Evolutionary conservation across 352 stramenopile genomes (phyloP).

Genomic region (Peronospora destructor): DNA sequence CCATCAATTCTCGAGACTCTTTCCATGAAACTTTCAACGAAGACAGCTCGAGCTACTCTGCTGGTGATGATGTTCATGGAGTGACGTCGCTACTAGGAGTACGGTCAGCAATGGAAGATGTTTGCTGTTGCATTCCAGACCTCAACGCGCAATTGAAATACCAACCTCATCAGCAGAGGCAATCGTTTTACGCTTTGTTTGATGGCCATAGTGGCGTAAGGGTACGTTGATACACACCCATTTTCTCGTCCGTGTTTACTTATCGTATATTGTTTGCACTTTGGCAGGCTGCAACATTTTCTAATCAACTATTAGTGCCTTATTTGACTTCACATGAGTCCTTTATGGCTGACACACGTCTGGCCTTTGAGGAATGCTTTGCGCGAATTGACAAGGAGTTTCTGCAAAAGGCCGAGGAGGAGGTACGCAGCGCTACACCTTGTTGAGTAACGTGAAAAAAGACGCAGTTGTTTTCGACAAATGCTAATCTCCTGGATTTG

Average conservation of each 20-base stretch:
- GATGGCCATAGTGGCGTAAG: conserved; percentile 76
- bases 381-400: conserved; percentile 74
- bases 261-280: not conserved
- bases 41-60: conserved; percentile 62
- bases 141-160: conserved; percentile 46
- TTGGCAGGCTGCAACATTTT: conserved; percentile 62
- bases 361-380: conserved; percentile 74
- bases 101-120: conserved; percentile 69
- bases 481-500: conserved; percentile 5
- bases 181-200: conserved; percentile 79
- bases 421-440: conserved; percentile 28
- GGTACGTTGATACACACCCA: conserved; percentile 29
- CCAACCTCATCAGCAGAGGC: conserved; percentile 35
- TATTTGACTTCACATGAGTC: conserved; percentile 69
- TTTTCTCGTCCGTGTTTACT: conserved; percentile 3
- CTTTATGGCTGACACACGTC: conserved; percentile 50
- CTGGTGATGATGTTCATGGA: conserved; percentile 58
- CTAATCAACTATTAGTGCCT: conserved; percentile 54
- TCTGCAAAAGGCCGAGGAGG: conserved; percentile 45
- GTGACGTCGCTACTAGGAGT: conserved; percentile 79
- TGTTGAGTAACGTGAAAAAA: not conserved
- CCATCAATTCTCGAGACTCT: conserved; percentile 41
- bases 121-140: conserved; percentile 76
- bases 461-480: not conserved
- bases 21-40: conserved; percentile 53